These are phyloP conservation scores for Colletotrichum karsti DNA, from an alignment of 2,329 filamentous ascomycete genomes.

Conservation along the genomic window DNA sequence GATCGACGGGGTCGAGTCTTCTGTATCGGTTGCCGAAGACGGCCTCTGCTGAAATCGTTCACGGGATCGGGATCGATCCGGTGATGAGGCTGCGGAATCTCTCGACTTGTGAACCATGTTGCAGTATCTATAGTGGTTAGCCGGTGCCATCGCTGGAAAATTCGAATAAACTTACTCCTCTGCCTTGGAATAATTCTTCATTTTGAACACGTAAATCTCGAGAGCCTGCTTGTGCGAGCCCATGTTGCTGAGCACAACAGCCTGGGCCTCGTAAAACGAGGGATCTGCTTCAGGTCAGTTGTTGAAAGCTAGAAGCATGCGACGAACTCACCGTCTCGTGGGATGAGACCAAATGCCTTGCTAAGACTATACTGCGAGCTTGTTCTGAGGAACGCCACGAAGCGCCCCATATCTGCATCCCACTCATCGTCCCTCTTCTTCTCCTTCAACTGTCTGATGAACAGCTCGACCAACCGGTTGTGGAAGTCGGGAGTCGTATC, in stretches of 20 bases:
- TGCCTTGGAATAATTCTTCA: conserved; percentile 86
- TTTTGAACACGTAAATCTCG: conserved; percentile 97
- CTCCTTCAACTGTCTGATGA: conserved; percentile 64
- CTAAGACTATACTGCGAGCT: conserved; percentile 84
- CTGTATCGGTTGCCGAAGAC: conserved; percentile 44
- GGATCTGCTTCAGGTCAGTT: conserved; percentile 64
- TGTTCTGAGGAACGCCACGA: conserved; percentile 78
- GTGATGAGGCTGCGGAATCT: conserved; percentile 49
- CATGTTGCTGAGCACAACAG: conserved; percentile 93
- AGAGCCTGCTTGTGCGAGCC: conserved; percentile 93
- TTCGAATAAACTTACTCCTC: conserved; percentile 75
- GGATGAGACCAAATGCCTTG: conserved; percentile 80
- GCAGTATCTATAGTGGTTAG: conserved; percentile 72
- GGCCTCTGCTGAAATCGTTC: conserved; percentile 29
- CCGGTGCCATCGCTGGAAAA: not conserved
- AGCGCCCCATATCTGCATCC: conserved; percentile 67
- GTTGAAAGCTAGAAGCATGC: not conserved
- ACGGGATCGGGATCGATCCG: conserved; percentile 37
- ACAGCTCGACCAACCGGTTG: conserved; percentile 79
- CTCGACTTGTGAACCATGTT: conserved; percentile 80
- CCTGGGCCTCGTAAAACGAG: conserved; percentile 87
- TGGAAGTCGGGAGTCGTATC: conserved; percentile 89
- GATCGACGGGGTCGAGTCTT: conserved; percentile 75
- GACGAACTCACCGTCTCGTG: conserved; percentile 73
- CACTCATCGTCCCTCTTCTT: conserved; percentile 57